These are phyloP conservation scores for Penicillium paxilli DNA, from an alignment of 495 filamentous ascomycete species.

Conservation along the genomic window DNA sequence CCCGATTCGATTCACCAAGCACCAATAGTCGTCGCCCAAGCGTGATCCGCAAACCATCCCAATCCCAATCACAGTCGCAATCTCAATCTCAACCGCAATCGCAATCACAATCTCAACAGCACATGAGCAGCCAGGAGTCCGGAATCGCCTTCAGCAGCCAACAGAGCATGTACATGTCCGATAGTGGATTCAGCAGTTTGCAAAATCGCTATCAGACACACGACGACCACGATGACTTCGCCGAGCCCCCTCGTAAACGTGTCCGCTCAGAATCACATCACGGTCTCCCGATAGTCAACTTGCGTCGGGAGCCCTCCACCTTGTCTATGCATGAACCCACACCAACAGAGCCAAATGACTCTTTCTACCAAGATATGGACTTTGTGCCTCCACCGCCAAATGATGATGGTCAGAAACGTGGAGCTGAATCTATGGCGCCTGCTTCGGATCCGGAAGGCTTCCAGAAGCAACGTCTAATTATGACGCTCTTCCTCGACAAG, in stretches of 20 bases:
- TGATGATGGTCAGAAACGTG: conserved; percentile 53
- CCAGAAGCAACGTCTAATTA: conserved; percentile 74
- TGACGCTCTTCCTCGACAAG: conserved; percentile 83
- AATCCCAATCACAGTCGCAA: background rate
- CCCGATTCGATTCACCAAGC: conserved; percentile 81
- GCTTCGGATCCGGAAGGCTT: conserved; percentile 66
- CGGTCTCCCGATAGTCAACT: conserved; percentile 34
- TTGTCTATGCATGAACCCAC: conserved; percentile 55
- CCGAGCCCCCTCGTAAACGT: conserved; percentile 86
- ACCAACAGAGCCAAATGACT: conserved; percentile 84
- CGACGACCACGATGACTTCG: conserved; percentile 54
- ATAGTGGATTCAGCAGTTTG: conserved; percentile 62
- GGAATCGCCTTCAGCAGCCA: conserved; percentile 58
- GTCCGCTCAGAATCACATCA: conserved; percentile 56
- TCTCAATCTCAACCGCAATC: background rate
- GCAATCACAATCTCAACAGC: conserved; percentile 45
- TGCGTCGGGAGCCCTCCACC: conserved; percentile 39
- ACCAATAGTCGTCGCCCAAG: conserved; percentile 51
- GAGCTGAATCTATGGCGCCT: conserved; percentile 68
- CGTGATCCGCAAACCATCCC: conserved; percentile 47
- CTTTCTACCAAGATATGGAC: conserved; percentile 68
- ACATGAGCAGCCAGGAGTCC: conserved; percentile 64
- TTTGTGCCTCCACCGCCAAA: conserved; percentile 45
- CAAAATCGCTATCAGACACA: conserved; percentile 45
- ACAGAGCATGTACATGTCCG: conserved; percentile 66